phyloP scores from a whole-genome alignment of 345 rosid genomes.

The Streptanthus diversifolius region DNA sequence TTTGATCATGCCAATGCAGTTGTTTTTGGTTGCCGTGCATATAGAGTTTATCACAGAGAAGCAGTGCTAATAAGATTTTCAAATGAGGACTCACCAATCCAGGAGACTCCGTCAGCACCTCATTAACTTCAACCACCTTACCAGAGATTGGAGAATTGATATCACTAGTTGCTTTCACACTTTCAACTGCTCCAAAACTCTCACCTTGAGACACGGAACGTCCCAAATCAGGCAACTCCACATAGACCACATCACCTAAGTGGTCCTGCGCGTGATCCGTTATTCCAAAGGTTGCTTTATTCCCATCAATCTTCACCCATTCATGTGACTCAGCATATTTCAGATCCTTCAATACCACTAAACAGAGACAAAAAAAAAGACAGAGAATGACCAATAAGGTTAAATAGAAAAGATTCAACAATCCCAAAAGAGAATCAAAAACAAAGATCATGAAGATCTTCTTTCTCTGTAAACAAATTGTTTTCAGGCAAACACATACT shows the following conservation, averaged over 20 bases:
- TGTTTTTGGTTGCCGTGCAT: not conserved
- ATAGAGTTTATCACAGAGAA: not conserved
- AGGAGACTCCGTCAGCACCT: slow-evolving; percentile 57
- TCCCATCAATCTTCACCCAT: slow-evolving; percentile 86
- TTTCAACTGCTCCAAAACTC: slow-evolving; percentile 94
- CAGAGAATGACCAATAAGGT: not conserved
- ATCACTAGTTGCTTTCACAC: slow-evolving; percentile 99
- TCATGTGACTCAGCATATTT: slow-evolving; percentile 88
- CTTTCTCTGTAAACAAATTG: not conserved
- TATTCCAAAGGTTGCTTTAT: slow-evolving; percentile 75
- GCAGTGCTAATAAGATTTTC: not conserved
- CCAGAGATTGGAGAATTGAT: slow-evolving; percentile 90
- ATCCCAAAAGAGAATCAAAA: not conserved
- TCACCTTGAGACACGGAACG: slow-evolving; percentile 55
- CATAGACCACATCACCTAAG: slow-evolving; percentile 94
- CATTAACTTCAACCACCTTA: slow-evolving; percentile 69
- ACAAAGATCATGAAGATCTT: not conserved
- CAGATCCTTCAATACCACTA: slow-evolving; percentile 71
- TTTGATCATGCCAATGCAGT: not conserved
- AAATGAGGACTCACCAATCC: slow-evolving; percentile 60
- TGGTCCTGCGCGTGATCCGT: slow-evolving; percentile 98
- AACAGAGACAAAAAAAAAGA: not conserved
- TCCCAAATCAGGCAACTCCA: slow-evolving; percentile 86
- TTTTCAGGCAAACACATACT: not conserved
- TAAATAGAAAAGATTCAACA: slow-evolving; percentile 29